Evolutionary conservation across 2,329 filamentous ascomycete species (phyloP).

Genomic region (Beauveria australis): DNA sequence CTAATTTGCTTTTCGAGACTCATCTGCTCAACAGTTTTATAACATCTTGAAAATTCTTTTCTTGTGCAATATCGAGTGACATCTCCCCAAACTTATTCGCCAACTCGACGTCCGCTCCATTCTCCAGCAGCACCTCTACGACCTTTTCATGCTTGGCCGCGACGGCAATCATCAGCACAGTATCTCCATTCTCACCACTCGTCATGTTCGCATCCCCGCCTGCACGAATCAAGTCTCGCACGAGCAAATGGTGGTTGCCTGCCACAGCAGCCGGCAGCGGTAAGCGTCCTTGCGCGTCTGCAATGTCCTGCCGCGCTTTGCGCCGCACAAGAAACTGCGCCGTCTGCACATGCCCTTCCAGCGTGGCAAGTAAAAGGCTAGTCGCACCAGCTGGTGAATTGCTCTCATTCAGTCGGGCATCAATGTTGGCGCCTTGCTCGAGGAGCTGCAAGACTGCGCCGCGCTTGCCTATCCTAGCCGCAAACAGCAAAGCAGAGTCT

Average conservation of each 20-base stretch:
- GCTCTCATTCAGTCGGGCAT: background rate
- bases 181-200: background rate
- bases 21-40: background rate
- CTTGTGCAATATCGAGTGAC: constrained; percentile 4
- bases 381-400: background rate
- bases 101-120: background rate
- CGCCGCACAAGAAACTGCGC: constrained; percentile 6
- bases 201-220: constrained; percentile 1
- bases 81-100: constrained; percentile 7
- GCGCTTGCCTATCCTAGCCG: constrained; percentile 2
- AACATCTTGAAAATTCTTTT: background rate
- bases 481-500: background rate
- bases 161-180: background rate
- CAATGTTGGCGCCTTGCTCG: background rate
- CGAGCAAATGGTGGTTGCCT: background rate
- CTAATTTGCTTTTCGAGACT: background rate
- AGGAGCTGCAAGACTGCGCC: background rate
- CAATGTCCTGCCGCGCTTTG: background rate
- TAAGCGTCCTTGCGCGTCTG: background rate
- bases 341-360: background rate
- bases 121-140: constrained; percentile 3
- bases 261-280: background rate
- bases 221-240: background rate
- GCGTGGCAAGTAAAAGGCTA: background rate
- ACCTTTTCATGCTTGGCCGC: constrained; percentile 6